Evolutionary conservation across 116 monocot species (phyloP), one percentile per base, ranked within the genome.

Genomic region (Papilionanthe hybrid): DNA sequence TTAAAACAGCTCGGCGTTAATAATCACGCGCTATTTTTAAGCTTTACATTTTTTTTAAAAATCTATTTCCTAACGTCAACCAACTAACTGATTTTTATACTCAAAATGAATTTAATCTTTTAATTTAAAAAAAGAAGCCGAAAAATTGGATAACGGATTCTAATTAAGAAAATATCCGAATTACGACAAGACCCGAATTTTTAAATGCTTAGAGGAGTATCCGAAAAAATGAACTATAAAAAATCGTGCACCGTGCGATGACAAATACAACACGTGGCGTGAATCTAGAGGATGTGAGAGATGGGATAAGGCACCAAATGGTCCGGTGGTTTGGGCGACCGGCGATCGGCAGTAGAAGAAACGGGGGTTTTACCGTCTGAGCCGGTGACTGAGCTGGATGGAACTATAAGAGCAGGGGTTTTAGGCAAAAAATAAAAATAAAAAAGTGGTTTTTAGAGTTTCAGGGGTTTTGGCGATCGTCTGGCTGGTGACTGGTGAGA

Each of bases 371-470:
- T 76, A 87, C 90, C 83, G 83, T 77, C 77, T 43, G 68, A 65
- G 29, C 77, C 81, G 76, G 86, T 86, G 37, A 37, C 37, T 37
- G 4, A 25, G 17, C 55, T 5, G 77, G 57, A 60, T 73, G 29
- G 56, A 53, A 18, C 25, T 37, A 73, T 72, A 72, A 83, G 50
- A 55, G 42, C 29, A 13, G 13, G 82, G 91, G 91, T 89, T 91
- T 91, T 91, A 89, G 89, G 75, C 9, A 12, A 79, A 81, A 75
- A 72, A 69, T 55, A 85, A 37, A 76, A 18, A 12, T 79, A 81
- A 75, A 72, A 69, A 65, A 85, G 67, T 82, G 91, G 82, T 82
- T 85, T 85, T 77, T 58, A 74, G 91, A 88, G 89, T 88, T 91
- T 91, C 84, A 67, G 86, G 87, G 72, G 37, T 72, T 72, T 72